These are phyloP conservation scores for Pyrus betulifolia DNA, from an alignment of 306 rosid genomes.

Conservation along the genomic window DNA sequence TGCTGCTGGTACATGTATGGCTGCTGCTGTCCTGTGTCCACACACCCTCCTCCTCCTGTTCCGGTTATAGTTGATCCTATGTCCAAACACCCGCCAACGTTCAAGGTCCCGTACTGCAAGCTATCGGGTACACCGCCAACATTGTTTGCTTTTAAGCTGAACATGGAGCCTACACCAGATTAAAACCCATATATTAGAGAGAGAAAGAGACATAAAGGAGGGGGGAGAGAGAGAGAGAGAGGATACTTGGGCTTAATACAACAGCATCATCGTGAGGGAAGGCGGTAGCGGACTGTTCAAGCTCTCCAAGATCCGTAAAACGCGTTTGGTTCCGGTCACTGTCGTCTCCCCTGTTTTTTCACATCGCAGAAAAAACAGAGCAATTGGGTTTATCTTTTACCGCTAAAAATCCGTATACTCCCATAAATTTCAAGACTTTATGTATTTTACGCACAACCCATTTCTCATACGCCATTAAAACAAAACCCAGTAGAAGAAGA, in stretches of 20 bases:
- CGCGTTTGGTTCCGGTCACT: constrained; percentile 35
- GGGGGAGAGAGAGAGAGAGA: constrained; percentile 1
- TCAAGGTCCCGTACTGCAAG: constrained; percentile 49
- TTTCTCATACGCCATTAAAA: not conserved
- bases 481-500: not conserved
- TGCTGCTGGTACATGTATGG: constrained; percentile 26
- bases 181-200: constrained; percentile 4
- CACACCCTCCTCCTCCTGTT: constrained; percentile 30
- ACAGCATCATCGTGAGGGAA: constrained; percentile 59
- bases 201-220: not conserved
- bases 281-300: constrained; percentile 50
- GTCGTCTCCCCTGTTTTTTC: constrained; percentile 64
- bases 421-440: not conserved
- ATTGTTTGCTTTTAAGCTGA: constrained; percentile 50
- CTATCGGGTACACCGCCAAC: constrained; percentile 35
- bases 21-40: constrained; percentile 40
- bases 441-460: not conserved
- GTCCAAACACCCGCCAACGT: constrained; percentile 33
- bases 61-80: constrained; percentile 27
- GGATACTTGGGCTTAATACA: constrained; percentile 75
- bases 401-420: not conserved
- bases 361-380: constrained; percentile 20
- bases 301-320: constrained; percentile 60
- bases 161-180: constrained; percentile 43
- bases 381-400: constrained; percentile 9